Evolutionary conservation across 805 yeast species (phyloP), one percentile per base, ranked within the genome.

Genomic region (Allodekkera sacchari): DNA sequence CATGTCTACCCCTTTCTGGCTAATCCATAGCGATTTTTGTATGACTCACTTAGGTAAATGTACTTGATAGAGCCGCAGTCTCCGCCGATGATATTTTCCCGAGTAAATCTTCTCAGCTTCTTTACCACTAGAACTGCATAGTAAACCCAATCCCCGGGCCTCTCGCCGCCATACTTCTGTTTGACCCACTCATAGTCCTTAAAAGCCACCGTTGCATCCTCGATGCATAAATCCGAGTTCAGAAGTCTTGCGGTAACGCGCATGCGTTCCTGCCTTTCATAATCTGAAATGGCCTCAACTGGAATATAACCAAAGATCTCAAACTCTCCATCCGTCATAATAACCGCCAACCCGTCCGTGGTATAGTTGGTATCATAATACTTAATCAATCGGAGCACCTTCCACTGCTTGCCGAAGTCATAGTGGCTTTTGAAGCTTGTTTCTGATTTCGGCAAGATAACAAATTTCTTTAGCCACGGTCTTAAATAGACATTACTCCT

Each of bases 321-420:
- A 32, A 32, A 26, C 14, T 38, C 38, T 7, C 47, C 37, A 31
- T 48, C 53, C 19, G 48, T 42, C 13, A 42, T 18, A 12, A 33
- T 30, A 7, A 47, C 18, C 7, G 42, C 38, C 10, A 47, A 31
- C 14, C 31, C 34, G 8, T 26, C 13, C 3, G 18, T 18, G 6
- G 12, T 20, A 13, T 28, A 18, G 28, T n/a, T n/a, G n/a, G n/a
- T 22, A 18, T 21, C 25, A 28, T 17, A 27, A 21, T 18, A 15
- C 12, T 26, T 27, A 33, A 27, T 39, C 3, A 37, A 6, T 4
- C 41, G 33, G 4, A 44, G 25, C 7, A 42, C 44, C 29, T 40
- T 44, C 20, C 36, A 28, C 3, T 39, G 34, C 16, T 28, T 28
- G 4, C 36, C 35, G n/a, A 24, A 17, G 16, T 18, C 25, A 15